Conservation (phyloP, 2,329 filamentous ascomycete species). For the Zymoseptoria passerinii region DNA sequence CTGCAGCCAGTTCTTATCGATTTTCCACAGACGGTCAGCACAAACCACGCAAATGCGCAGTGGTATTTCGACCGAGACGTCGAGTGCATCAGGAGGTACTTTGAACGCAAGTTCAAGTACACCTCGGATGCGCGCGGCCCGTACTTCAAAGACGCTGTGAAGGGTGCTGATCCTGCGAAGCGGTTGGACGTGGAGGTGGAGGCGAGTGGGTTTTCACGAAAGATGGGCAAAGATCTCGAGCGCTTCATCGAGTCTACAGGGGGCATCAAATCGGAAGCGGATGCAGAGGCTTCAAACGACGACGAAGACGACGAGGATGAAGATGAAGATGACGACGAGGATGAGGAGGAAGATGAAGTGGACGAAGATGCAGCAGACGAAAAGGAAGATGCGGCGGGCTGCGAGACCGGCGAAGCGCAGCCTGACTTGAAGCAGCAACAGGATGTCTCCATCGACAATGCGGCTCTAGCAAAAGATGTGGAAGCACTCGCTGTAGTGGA, state of each 20-base stretch:
- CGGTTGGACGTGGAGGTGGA: constrained; percentile 82
- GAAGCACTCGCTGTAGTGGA: constrained; percentile 16
- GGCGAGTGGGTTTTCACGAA: constrained; percentile 91
- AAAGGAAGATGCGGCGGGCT: constrained; percentile 7
- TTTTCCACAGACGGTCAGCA: constrained; percentile 96
- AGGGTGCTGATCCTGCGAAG: constrained; percentile 57
- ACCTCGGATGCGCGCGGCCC: constrained; percentile 73
- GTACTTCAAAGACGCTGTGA: constrained; percentile 75
- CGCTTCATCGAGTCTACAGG: constrained; percentile 70
- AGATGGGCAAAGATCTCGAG: constrained; percentile 92
- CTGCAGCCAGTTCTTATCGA: constrained; percentile 84
- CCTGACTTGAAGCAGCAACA: constrained; percentile 8
- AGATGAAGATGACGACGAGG: constrained; percentile 34
- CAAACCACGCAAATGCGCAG: constrained; percentile 86
- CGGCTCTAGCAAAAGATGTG: constrained; percentile 20
- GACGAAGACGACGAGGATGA: constrained; percentile 32
- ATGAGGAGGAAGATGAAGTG: constrained; percentile 18
- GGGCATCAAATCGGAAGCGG: constrained; percentile 37
- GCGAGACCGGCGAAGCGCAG: constrained; percentile 2
- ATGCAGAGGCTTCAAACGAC: constrained; percentile 29
- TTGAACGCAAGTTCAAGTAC: constrained; percentile 82
- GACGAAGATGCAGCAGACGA: constrained; percentile 10
- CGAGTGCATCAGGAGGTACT: constrained; percentile 90
- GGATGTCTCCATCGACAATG: constrained; percentile 16
- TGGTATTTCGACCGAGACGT: constrained; percentile 98